Evolutionary conservation across 257 asterid species (phyloP).

Genomic region (Ilex asprella): DNA sequence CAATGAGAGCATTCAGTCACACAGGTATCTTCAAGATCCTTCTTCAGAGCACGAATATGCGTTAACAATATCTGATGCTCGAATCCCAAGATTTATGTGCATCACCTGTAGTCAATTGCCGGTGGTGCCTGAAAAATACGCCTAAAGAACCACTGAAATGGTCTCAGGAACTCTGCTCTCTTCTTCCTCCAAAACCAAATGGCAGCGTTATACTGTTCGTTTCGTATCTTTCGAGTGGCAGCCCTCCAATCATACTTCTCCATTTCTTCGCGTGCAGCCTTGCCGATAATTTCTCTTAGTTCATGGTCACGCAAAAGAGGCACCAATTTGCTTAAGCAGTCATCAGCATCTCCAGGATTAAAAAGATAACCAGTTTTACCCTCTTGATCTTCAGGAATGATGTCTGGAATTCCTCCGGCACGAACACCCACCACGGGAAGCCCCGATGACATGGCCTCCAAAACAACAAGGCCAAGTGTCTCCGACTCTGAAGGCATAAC

Average conservation of each 20-base stretch:
- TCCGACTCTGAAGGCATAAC: constrained; percentile 94
- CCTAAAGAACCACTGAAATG: constrained; percentile 66
- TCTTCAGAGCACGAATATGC: too few relatives aligned
- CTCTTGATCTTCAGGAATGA: constrained; percentile 74
- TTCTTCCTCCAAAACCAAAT: constrained; percentile 92
- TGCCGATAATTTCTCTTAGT: constrained; percentile 64
- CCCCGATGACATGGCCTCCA: constrained; percentile 98
- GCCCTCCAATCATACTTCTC: constrained; percentile 98
- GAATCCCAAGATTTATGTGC: too few relatives aligned
- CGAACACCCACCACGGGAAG: constrained; percentile 94
- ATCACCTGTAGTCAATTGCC: too few relatives aligned
- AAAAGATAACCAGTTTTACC: constrained; percentile 77
- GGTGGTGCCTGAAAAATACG: constrained; percentile 13
- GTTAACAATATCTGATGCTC: too few relatives aligned
- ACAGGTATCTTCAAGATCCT: too few relatives aligned
- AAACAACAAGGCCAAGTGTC: constrained; percentile 80
- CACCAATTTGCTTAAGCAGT: constrained; percentile 70
- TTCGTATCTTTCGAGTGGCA: constrained; percentile 74
- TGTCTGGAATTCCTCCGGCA: constrained; percentile 96
- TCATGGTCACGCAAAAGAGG: constrained; percentile 56
- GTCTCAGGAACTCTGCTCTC: constrained; percentile 49
- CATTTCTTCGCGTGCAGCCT: constrained; percentile 75
- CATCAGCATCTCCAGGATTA: constrained; percentile 81
- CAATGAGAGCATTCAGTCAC: too few relatives aligned
- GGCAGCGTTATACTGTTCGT: constrained; percentile 76